Evolutionary conservation across 768 basidiomycete species (phyloP).

Genomic region (Jaapia argillacea): DNA sequence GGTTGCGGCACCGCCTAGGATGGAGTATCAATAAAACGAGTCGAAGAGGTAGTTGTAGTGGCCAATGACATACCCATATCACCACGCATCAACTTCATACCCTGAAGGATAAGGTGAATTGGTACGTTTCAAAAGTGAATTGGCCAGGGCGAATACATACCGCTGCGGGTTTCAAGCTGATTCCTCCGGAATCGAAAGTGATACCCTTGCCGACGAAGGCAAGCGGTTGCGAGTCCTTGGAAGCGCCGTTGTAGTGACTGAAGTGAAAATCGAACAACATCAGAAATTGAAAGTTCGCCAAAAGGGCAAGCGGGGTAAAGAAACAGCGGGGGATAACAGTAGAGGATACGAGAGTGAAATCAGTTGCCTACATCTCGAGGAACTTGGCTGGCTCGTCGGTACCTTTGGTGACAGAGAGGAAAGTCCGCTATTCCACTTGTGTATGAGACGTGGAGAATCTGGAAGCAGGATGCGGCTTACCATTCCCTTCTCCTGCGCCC

Average conservation of each 20-base stretch:
- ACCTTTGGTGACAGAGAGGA: constrained; percentile 81
- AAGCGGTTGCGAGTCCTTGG: constrained; percentile 45
- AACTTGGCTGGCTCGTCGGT: constrained; percentile 79
- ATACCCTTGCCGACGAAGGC: constrained; percentile 84
- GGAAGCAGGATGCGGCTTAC: constrained; percentile 21
- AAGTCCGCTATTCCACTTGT: constrained; percentile 42
- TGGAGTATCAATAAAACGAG: not conserved
- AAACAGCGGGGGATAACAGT: not conserved
- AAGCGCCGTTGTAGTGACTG: constrained; percentile 77
- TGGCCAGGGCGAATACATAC: constrained; percentile 26
- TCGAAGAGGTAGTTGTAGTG: not conserved
- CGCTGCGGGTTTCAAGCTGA: constrained; percentile 69
- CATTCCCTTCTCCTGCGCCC: constrained; percentile 83
- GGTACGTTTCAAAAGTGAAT: not conserved
- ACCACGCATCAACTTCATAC: constrained; percentile 78
- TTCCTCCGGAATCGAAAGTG: constrained; percentile 85
- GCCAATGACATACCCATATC: constrained; percentile 58
- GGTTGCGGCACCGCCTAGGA: constrained; percentile 64
- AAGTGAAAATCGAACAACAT: not conserved
- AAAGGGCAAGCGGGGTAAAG: not conserved
- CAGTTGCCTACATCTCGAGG: constrained; percentile 58
- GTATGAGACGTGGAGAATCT: not conserved
- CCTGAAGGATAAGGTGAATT: constrained; percentile 24
- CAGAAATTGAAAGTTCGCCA: no score
- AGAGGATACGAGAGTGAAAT: not conserved